These are phyloP conservation scores for Pittosporum tobira DNA, from an alignment of 129 eudicot genomes.

Conservation along the genomic window DNA sequence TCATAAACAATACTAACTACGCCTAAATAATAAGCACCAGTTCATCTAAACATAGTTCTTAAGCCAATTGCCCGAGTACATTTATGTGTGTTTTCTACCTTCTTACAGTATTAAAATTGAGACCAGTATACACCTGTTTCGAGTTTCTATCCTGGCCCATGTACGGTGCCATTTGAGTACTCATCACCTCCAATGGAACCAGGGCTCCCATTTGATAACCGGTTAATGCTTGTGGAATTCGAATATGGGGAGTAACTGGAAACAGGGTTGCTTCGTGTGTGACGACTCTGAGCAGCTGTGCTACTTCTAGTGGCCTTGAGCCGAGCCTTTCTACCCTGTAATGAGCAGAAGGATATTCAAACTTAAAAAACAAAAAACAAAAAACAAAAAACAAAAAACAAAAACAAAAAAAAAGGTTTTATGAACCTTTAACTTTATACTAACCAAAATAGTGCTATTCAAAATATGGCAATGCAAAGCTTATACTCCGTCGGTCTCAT, in stretches of 20 bases:
- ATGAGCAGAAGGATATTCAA: slow-evolving; percentile 2
- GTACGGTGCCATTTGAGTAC: slow-evolving; percentile 25
- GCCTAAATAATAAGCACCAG: too few species aligned
- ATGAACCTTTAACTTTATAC: background rate
- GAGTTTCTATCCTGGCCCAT: slow-evolving; percentile 23
- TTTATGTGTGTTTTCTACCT: too few species aligned
- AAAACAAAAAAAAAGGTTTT: too few species aligned
- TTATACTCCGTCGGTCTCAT: background rate
- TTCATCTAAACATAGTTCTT: too few species aligned
- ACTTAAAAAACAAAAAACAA: too few species aligned
- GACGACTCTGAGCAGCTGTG: slow-evolving; percentile 69
- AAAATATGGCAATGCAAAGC: background rate
- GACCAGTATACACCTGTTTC: too few species aligned
- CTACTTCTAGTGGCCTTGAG: slow-evolving; percentile 84
- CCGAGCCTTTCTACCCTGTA: slow-evolving; percentile 93
- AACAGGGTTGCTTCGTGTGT: slow-evolving; percentile 36
- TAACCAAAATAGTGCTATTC: background rate
- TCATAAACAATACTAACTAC: too few species aligned
- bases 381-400: too few species aligned
- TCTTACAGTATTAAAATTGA: too few species aligned
- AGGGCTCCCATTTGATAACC: slow-evolving; percentile 33
- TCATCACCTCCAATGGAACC: slow-evolving; percentile 48
- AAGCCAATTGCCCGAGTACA: too few species aligned
- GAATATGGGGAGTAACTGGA: slow-evolving; percentile 26
- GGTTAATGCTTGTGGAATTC: slow-evolving; percentile 24